Base-by-base conservation (phyloP, 441 rosid species). In the Bruguiera hainesii region DNA sequence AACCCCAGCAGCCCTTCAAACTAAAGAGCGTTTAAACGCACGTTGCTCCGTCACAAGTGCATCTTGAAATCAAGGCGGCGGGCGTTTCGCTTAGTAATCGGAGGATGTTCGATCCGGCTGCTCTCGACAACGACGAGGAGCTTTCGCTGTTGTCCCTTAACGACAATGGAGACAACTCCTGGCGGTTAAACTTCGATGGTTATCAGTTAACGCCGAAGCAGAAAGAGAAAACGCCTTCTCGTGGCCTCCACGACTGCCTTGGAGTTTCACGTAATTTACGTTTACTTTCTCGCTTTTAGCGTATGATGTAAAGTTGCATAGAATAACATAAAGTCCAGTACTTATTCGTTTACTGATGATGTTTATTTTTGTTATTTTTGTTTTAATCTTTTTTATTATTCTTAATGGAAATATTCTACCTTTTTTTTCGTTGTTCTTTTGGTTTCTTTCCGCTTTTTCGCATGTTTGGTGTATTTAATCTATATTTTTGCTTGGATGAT, bases 171-270 rank as follows among this genome's bases (percentile, higher is more conserved):
- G 97, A 88, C 65, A 63, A 56, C 3, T 89, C 99, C 8, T 94
- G 98, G 99, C 90, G 92, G 71, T 72, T 94, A 60, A 94, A 94
- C 84, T 94, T 94, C 78, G 92, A 88, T n/a, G 88, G 89, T 7
- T 76, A 80, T 69, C 89, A 83, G 80, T 65, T 87, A 25, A 80
- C 89, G 0, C 10, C 86, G 2, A 87, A 83, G 66, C 89, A 78
- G 48, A 68, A 69, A 16, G 89, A 82, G 63, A 82, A 80, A 70
- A 83, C 74, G 65, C 73, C 76, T 11, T 68, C 83, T 5, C 76
- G 83, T 9, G 80, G 87, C 28, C 74, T 84, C 73, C 96, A 87
- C 49, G 87, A 82, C 39, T 94, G 96, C 69, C 90, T 85, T 21
- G 97, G 98, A 21, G 93, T 87, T 78, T 78, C 76, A 68, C 88